Evolutionary conservation across 106 monocot genomes (phyloP), one percentile per base, ranked within the genome.

Genomic region (Phalaenopsis equestris): DNA sequence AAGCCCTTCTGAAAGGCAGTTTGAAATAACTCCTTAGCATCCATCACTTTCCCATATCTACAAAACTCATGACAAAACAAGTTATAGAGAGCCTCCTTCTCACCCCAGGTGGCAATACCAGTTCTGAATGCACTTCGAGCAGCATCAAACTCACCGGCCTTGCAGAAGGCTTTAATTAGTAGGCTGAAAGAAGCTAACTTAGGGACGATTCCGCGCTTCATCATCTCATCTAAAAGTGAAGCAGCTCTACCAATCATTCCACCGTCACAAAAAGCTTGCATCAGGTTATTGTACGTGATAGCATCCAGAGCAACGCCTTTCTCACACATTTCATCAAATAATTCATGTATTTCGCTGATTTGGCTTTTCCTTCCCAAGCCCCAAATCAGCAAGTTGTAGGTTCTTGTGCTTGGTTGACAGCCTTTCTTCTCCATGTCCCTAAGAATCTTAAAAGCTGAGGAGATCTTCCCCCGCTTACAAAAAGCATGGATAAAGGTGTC

Each of bases 371-470:
- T 86, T 47, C 83, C 84, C 70, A 98, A 84, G 39, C 90, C 90
- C 85, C 92, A 86, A 18, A 94, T 91, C 45, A 98, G 77, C 57
- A 94, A 84, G 73, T 98, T 98, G 79, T 94, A 98, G 64, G 98
- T 88, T 79, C 83, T 87, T 30, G 85, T 85, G 75, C 85, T 93
- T 46, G 94, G 88, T 58, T 86, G 80, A 52, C 78, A 87, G 38
- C 90, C 90, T 61, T 85, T 92, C 81, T 84, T 94, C 81, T 91
- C 91, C 98, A 98, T 98, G 77, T 98, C 98, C 79, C 86, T 90
- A 19, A 98, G 73, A 73, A 98, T 94, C 84, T 83, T 94, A 80
- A 90, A 81, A 78, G 94, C 98, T 38, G 89, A 86, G 4, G 87
- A 82, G 6, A 89, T 80, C 85, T 94, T 98, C 30, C 94, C 98